Percentiles rank a stretch among this genome's conserved stretches.
phyloP scores from a whole-genome alignment of 176 grass and related monocot species.

The Alopecurus myosuroides region DNA sequence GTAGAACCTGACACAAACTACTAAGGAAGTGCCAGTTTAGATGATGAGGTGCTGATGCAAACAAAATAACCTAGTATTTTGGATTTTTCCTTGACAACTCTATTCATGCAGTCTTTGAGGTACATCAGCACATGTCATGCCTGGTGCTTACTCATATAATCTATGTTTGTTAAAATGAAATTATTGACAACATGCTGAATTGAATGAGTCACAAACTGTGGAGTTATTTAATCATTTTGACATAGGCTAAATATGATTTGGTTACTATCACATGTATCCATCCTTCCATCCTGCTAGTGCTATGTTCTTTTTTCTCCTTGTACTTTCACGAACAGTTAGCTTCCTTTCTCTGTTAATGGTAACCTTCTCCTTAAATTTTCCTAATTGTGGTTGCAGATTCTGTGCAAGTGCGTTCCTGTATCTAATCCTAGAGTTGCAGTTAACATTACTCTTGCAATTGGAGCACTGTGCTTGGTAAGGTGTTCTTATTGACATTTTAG shows the following conservation, averaged over 20 bases:
- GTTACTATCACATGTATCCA: not conserved
- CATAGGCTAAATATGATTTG: constrained; percentile 15
- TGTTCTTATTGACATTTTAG: constrained; percentile 20
- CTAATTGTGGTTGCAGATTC: constrained; percentile 53
- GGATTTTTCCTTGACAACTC: not conserved
- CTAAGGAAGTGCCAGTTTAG: not conserved
- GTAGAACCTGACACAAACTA: not conserved
- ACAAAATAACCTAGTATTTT: not conserved
- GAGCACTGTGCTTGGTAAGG: constrained; percentile 85
- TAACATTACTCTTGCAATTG: constrained; percentile 84
- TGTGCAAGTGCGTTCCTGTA: constrained; percentile 46
- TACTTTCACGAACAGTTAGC: not conserved
- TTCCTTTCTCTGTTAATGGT: constrained; percentile 10
- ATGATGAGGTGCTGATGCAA: not conserved
- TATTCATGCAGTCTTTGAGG: not conserved
- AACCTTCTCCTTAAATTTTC: constrained; percentile 22
- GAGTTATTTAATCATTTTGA: not conserved
- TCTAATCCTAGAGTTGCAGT: constrained; percentile 62
- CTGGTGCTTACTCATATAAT: not conserved
- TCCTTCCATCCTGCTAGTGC: constrained; percentile 11
- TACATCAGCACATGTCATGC: not conserved
- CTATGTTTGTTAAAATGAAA: not conserved
- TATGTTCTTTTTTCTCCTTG: not conserved
- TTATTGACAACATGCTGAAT: not conserved
- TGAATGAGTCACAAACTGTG: not conserved